Percentiles rank a stretch among this genome's conserved stretches.
These are phyloP conservation scores for Aspergillus persii DNA, from an alignment of 2,329 filamentous ascomycete genomes.

Conservation along the genomic window DNA sequence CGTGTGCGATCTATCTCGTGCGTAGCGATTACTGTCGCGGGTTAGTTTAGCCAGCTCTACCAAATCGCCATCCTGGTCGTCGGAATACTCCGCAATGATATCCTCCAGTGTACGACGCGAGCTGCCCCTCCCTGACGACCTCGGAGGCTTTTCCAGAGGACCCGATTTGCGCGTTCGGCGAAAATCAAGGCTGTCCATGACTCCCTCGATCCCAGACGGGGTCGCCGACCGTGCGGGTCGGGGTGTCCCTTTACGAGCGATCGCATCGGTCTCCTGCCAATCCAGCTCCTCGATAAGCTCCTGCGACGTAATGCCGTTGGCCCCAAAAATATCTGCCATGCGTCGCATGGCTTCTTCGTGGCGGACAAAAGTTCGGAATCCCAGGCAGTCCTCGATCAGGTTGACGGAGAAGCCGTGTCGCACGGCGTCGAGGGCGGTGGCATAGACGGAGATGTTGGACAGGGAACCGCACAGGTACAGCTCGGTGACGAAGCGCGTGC, in stretches of 20 bases:
- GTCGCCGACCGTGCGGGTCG: conserved; percentile 16
- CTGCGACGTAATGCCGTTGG: conserved; percentile 59
- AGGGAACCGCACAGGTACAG: conserved; percentile 85
- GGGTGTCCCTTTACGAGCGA: conserved; percentile 23
- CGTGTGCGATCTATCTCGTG: background rate
- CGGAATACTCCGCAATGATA: conserved; percentile 11
- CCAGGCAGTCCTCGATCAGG: conserved; percentile 83
- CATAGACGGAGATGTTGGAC: conserved; percentile 84
- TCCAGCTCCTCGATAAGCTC: conserved; percentile 56
- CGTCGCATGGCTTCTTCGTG: conserved; percentile 69
- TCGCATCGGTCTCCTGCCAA: conserved; percentile 41
- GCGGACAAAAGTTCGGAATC: conserved; percentile 67
- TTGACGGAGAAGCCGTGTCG: conserved; percentile 85
- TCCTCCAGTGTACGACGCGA: conserved; percentile 13
- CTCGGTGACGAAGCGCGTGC: conserved; percentile 85
- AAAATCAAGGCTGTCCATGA: conserved; percentile 36
- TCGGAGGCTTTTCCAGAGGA: conserved; percentile 7
- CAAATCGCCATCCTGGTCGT: conserved; percentile 19
- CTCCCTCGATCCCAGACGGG: conserved; percentile 33
- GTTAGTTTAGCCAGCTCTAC: conserved; percentile 18
- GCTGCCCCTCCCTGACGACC: conserved; percentile 2
- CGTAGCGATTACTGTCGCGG: conserved; percentile 19
- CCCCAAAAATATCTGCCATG: conserved; percentile 73
- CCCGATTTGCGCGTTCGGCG: conserved; percentile 14
- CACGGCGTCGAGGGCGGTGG: conserved; percentile 86